These are phyloP conservation scores for Ganoderma resinaceum DNA, from an alignment of 1,284 basidiomycete species.

Conservation along the genomic window DNA sequence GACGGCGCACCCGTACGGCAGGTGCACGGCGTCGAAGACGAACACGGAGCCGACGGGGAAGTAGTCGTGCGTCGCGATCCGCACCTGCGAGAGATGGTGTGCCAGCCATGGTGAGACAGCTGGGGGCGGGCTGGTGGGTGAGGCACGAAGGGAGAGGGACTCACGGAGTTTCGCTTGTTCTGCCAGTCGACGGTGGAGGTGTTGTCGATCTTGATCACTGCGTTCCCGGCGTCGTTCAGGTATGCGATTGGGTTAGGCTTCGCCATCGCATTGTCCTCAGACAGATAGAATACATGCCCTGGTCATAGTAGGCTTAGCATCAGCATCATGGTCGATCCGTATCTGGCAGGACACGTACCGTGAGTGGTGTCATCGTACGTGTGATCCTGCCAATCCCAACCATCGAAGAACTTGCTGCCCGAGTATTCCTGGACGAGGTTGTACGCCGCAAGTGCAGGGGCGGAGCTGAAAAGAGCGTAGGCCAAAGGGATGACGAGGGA, in stretches of 20 bases:
- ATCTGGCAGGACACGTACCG: constrained; percentile 21
- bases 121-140: background rate
- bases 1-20: constrained; percentile 63
- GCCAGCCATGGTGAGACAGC: background rate
- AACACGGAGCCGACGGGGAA: constrained; percentile 66
- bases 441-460: constrained; percentile 18
- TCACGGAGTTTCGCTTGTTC: constrained; percentile 62
- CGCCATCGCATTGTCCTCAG: constrained; percentile 49
- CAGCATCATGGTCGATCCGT: background rate
- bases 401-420: constrained; percentile 54
- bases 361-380: constrained; percentile 56
- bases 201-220: constrained; percentile 68
- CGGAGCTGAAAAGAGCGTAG: background rate
- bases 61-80: constrained; percentile 54
- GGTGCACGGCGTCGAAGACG: constrained; percentile 64
- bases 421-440: constrained; percentile 43
- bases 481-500: background rate
- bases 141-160: constrained; percentile 21
- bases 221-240: constrained; percentile 56
- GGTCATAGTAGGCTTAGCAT: background rate
- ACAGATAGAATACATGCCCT: constrained; percentile 61
- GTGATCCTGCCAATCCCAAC: constrained; percentile 59
- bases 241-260: constrained; percentile 52
- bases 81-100: constrained; percentile 43
- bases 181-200: constrained; percentile 55